These are phyloP conservation scores for Alternaria triticina DNA, from an alignment of 2,329 filamentous ascomycete species.

Conservation along the genomic window DNA sequence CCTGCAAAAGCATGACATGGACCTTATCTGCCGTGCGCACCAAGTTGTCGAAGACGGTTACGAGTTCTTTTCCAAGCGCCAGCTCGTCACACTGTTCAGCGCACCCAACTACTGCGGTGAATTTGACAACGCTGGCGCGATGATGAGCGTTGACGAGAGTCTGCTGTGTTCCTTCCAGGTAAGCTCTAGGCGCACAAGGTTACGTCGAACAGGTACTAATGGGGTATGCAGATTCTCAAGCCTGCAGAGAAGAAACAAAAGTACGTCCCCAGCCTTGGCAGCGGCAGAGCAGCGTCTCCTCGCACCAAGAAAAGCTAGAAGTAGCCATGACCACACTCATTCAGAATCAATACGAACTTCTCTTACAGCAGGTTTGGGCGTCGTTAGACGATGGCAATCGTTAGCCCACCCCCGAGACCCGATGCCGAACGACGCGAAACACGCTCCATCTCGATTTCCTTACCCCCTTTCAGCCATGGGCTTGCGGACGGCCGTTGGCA, in stretches of 20 bases:
- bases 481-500: conserved; percentile 36
- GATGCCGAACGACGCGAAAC: conserved; percentile 39
- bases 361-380: conserved; percentile 90
- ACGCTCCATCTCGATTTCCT: conserved; percentile 43
- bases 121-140: conserved; percentile 98
- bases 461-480: conserved; percentile 42
- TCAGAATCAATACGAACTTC: conserved; percentile 55
- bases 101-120: conserved; percentile 99
- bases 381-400: conserved; percentile 66
- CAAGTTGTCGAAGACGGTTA: conserved; percentile 99
- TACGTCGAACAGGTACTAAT: conserved; percentile 23
- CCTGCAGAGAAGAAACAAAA: conserved; percentile 99
- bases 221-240: conserved; percentile 80
- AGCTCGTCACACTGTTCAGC: conserved; percentile 96
- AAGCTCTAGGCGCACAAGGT: conserved; percentile 28
- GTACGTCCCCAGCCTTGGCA: conserved; percentile 84
- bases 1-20: conserved; percentile 99
- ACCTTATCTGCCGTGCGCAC: conserved; percentile 97
- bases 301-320: conserved; percentile 71
- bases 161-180: conserved; percentile 99
- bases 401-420: conserved; percentile 41
- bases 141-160: conserved; percentile 99
- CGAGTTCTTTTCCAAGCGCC: conserved; percentile 99
- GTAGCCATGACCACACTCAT: conserved; percentile 52
- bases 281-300: conserved; percentile 73